A percentile compares a stretch with the other conserved stretches of the same genome.
Conservation (phyloP, 139 green algal species). For the Tetradesmus lagerheimii region DNA sequence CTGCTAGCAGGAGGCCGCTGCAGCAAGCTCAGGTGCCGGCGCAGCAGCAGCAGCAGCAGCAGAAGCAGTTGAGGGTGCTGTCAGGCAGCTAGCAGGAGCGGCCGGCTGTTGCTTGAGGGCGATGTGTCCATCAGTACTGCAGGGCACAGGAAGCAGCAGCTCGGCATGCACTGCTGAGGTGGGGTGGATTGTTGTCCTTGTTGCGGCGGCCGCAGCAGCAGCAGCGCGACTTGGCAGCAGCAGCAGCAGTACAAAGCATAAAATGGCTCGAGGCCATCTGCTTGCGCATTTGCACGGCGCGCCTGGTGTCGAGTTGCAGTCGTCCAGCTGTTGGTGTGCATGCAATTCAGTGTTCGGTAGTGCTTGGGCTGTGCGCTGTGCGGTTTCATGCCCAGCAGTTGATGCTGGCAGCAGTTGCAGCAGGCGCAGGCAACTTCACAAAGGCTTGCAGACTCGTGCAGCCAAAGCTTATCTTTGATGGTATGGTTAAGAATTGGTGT, state of each 20-base stretch:
- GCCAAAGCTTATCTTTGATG: too few relatives aligned
- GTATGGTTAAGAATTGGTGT: too few relatives aligned
- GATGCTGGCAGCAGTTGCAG: too few relatives aligned
- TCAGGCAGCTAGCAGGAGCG: not conserved
- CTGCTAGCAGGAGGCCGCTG: not conserved
- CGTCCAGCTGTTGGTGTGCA: too few relatives aligned
- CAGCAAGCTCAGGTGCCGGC: too few relatives aligned
- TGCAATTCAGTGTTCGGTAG: too few relatives aligned
- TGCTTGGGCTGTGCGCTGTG: too few relatives aligned
- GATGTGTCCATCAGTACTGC: not conserved
- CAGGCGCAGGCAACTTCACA: too few relatives aligned
- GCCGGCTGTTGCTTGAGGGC: not conserved
- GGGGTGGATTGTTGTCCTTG: not conserved
- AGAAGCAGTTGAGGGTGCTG: too few relatives aligned
- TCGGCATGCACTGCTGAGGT: not conserved
- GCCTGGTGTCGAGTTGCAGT: too few relatives aligned
- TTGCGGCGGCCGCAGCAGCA: not conserved
- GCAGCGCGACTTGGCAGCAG: not conserved
- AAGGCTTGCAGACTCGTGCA: too few relatives aligned
- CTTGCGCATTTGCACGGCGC: not conserved
- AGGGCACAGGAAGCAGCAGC: not conserved
- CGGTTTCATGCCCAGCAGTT: too few relatives aligned
- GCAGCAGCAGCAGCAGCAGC: not conserved
- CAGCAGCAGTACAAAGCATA: not conserved
- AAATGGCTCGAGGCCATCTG: not conserved